Evolutionary conservation across 208 protist genomes (phyloP).

Genomic region (Crithidia fasciculata): DNA sequence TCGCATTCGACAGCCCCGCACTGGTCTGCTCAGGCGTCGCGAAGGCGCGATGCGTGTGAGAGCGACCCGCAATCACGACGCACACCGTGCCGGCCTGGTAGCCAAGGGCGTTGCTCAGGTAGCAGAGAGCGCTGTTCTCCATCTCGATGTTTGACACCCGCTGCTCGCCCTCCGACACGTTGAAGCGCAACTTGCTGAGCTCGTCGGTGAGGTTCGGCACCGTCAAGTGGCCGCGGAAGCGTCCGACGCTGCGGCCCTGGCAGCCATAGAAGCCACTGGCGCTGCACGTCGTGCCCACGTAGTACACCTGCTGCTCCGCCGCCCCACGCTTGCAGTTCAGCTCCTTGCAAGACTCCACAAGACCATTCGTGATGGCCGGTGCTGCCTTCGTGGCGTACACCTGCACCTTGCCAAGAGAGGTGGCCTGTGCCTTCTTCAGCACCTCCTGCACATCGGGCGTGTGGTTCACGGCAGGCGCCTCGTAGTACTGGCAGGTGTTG

Average conservation of each 20-base stretch:
- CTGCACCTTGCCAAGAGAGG: conserved; percentile 52
- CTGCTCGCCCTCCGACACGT: conserved; percentile 49
- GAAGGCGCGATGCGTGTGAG: conserved; percentile 39
- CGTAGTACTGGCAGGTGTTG: conserved; percentile 85
- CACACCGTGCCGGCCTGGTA: conserved; percentile 75
- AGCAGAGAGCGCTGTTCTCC: conserved; percentile 77
- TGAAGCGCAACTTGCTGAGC: conserved; percentile 49
- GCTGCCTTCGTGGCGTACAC: conserved; percentile 70
- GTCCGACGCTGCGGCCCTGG: conserved; percentile 74
- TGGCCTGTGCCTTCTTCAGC: conserved; percentile 36
- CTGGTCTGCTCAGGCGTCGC: conserved; percentile 49
- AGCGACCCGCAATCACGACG: conserved; percentile 59
- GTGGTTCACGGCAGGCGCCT: conserved; percentile 27
- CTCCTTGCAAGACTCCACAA: conserved; percentile 46
- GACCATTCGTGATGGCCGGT: conserved; percentile 47
- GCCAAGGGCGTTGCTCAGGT: conserved; percentile 62
- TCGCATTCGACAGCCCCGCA: conserved; percentile 41
- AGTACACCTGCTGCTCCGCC: conserved; percentile 45
- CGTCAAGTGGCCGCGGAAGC: conserved; percentile 51
- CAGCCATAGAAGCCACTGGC: conserved; percentile 82
- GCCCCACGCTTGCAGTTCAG: conserved; percentile 36
- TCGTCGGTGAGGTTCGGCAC: conserved; percentile 61
- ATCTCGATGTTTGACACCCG: conserved; percentile 80
- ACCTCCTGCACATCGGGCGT: conserved; percentile 51
- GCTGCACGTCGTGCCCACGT: conserved; percentile 67